phyloP scores from a whole-genome alignment of 73 alveolate species.

The Paramecium caudatum region DNA sequence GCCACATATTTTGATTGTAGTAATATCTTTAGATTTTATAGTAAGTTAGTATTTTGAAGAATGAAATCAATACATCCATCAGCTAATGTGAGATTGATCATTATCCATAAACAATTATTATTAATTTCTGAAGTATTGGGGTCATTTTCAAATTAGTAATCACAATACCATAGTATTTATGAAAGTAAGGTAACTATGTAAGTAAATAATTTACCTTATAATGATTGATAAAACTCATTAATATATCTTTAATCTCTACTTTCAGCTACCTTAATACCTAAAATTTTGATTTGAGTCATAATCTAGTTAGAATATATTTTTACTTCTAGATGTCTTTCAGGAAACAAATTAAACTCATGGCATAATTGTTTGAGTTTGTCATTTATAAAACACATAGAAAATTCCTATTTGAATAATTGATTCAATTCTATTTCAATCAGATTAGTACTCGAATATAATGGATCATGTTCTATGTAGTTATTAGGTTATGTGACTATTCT shows the following conservation, averaged over 20 bases:
- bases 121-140: neutral
- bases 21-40: neutral
- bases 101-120: neutral
- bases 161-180: neutral
- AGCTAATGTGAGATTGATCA: constrained; percentile 24
- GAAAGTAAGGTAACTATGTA: neutral
- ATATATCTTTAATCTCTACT: neutral
- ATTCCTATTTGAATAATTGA: neutral
- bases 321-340: neutral
- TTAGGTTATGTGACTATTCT: neutral
- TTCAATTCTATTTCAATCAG: neutral
- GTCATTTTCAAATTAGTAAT: neutral
- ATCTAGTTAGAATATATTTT: neutral
- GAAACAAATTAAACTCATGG: neutral
- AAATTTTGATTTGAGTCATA: neutral
- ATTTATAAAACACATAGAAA: neutral
- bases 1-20: constrained; percentile 45
- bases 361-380: neutral
- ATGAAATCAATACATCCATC: constrained; percentile 6
- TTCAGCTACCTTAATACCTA: constrained; percentile 3
- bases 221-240: neutral
- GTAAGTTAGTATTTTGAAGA: neutral
- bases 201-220: neutral
- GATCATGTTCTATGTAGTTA: neutral
- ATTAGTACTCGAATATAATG: neutral